These are phyloP conservation scores for Schwanniomyces vanrijiae DNA, from an alignment of 805 yeast genomes.

Conservation along the genomic window DNA sequence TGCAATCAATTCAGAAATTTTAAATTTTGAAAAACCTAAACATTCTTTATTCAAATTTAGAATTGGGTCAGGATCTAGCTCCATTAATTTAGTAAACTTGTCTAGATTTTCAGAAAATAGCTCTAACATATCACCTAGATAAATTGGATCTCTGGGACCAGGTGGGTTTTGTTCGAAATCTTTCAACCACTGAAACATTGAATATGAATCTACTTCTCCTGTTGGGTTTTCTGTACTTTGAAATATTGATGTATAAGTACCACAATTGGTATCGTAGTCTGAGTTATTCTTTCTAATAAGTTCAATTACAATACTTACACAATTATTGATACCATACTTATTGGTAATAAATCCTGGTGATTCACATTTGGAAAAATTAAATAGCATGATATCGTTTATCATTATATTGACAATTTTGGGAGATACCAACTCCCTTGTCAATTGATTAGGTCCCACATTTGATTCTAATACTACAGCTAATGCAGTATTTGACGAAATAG, in stretches of 20 bases:
- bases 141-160: constrained; percentile 87
- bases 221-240: constrained; percentile 27
- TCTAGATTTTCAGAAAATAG: constrained; percentile 77
- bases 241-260: constrained; percentile 66
- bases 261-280: constrained; percentile 90
- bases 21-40: constrained; percentile 87
- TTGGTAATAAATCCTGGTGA: constrained; percentile 35
- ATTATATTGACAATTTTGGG: constrained; percentile 64
- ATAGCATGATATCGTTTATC: constrained; percentile 69
- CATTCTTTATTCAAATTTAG: constrained; percentile 35
- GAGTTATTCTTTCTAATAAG: constrained; percentile 93
- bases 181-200: constrained; percentile 45
- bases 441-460: constrained; percentile 93
- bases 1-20: constrained; percentile 88
- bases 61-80: constrained; percentile 26
- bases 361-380: constrained; percentile 12
- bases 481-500: constrained; percentile 81
- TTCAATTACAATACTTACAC: constrained; percentile 93
- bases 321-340: constrained; percentile 87
- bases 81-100: constrained; percentile 63
- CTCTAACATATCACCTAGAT: constrained; percentile 79
- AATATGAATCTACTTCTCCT: constrained; percentile 39
- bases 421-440: constrained; percentile 87
- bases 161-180: constrained; percentile 86
- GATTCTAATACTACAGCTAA: constrained; percentile 80